phyloP scores from a whole-genome alignment of 176 grass and related monocot species.

The Cymbopogon citratus region DNA sequence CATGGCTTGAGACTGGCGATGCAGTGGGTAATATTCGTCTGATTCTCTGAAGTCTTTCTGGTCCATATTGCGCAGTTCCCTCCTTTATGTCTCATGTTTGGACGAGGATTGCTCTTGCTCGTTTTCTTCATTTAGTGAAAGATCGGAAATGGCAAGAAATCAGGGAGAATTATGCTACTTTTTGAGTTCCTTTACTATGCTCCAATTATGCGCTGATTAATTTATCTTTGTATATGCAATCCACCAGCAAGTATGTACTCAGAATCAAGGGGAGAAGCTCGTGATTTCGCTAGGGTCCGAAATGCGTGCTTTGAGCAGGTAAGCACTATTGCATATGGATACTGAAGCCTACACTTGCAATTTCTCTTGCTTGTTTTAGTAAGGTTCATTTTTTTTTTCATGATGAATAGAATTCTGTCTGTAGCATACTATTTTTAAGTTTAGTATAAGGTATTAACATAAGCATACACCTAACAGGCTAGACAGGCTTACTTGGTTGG shows the following conservation, averaged over 20 bases:
- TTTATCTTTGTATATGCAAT: conserved; percentile 10
- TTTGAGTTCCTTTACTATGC: not conserved
- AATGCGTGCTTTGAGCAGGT: conserved; percentile 99
- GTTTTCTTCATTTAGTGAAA: not conserved
- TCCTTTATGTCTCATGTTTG: not conserved
- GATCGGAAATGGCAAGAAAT: not conserved
- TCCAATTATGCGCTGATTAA: conserved; percentile 5
- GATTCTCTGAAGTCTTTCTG: conserved; percentile 4
- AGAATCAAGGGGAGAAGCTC: conserved; percentile 90
- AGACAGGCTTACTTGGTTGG: conserved; percentile 81
- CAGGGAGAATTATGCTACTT: not conserved
- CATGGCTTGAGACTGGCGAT: conserved; percentile 94
- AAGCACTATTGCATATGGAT: conserved; percentile 10
- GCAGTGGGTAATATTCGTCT: conserved; percentile 78
- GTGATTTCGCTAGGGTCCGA: conserved; percentile 80
- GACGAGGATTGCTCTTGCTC: not conserved
- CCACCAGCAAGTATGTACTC: conserved; percentile 70
- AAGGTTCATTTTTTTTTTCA: not conserved
- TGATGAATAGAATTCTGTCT: not conserved
- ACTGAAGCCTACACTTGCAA: not conserved
- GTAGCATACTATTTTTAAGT: not conserved
- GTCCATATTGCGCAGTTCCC: not conserved
- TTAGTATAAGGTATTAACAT: conserved; percentile 11
- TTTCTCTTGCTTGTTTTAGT: not conserved
- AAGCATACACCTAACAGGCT: conserved; percentile 46